These are phyloP conservation scores for Simmondsia chinensis DNA, from an alignment of 148 eudicot species.

Conservation along the genomic window DNA sequence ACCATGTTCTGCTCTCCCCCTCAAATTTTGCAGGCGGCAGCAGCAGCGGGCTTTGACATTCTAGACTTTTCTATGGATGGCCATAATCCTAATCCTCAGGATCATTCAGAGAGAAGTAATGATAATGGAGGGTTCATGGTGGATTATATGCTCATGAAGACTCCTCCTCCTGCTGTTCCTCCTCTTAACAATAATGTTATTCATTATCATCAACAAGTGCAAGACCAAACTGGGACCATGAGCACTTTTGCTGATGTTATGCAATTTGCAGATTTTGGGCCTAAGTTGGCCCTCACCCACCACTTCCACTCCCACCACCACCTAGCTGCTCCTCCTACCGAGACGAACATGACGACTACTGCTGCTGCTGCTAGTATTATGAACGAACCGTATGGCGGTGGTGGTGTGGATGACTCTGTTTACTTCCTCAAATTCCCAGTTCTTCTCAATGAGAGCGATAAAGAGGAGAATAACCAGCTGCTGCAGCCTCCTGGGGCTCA, in stretches of 20 bases:
- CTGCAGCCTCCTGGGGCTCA: constrained; percentile 9
- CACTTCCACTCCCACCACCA: constrained; percentile 5
- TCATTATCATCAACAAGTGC: constrained; percentile 15
- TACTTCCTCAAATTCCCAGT: constrained; percentile 71
- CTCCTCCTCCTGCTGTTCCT: constrained; percentile 2
- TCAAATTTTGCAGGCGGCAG: constrained; percentile 24
- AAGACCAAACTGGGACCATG: constrained; percentile 25
- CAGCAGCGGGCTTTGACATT: constrained; percentile 15
- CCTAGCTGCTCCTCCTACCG: too few relatives aligned
- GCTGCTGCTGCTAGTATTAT: neutral
- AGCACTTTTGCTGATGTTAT: constrained; percentile 82
- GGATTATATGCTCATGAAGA: constrained; percentile 36
- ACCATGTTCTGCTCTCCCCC: constrained; percentile 18
- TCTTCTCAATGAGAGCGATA: too few relatives aligned
- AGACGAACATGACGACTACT: neutral
- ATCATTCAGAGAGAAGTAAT: constrained; percentile 10
- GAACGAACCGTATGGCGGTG: constrained; percentile 12
- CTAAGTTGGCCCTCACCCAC: constrained; percentile 50
- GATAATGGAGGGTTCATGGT: constrained; percentile 24
- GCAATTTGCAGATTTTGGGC: constrained; percentile 92
- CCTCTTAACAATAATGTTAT: neutral
- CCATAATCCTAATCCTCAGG: constrained; percentile 16
- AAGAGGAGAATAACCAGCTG: constrained; percentile 33
- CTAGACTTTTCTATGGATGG: constrained; percentile 17
- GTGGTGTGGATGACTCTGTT: constrained; percentile 38